phyloP scores from a whole-genome alignment of 139 green algal genomes.

The Astrephomene gubernaculifera region DNA sequence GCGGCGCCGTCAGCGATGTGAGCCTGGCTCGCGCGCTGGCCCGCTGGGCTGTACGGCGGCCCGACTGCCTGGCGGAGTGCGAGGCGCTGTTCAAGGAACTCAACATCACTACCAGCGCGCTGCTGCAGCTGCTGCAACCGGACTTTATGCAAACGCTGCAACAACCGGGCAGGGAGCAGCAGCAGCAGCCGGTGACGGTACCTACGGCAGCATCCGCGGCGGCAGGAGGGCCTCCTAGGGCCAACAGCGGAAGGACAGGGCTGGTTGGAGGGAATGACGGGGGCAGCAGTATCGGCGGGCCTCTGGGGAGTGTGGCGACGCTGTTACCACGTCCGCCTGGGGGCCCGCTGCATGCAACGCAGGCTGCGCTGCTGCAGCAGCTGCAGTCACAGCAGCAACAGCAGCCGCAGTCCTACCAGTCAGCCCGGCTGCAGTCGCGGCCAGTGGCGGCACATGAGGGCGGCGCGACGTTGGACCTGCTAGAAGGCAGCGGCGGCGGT shows the following conservation, averaged over 20 bases:
- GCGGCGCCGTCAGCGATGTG: neutral
- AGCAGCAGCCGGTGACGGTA: too few species aligned
- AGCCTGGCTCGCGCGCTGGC: constrained; percentile 20
- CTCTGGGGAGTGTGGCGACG: neutral
- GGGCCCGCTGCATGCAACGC: neutral
- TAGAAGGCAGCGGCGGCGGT: too few species aligned
- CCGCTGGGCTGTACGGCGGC: constrained; percentile 23
- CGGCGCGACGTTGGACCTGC: neutral
- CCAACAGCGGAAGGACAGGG: too few species aligned
- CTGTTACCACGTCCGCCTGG: too few species aligned
- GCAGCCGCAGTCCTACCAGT: neutral
- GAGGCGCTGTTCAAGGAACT: constrained; percentile 38
- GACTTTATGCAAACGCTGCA: constrained; percentile 21
- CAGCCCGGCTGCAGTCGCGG: neutral
- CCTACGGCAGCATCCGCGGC: too few species aligned
- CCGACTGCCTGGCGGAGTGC: constrained; percentile 27
- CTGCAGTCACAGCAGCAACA: neutral
- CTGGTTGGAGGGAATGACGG: neutral
- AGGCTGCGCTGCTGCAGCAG: neutral
- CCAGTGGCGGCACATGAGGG: neutral
- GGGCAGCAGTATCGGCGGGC: neutral
- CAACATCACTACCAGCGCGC: constrained; percentile 15
- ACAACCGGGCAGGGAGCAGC: neutral
- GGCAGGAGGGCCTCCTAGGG: too few species aligned
- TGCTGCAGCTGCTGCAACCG: constrained; percentile 43